Base-by-base conservation (phyloP, 805 yeast genomes). In the Suhomyces faveliae region DNA sequence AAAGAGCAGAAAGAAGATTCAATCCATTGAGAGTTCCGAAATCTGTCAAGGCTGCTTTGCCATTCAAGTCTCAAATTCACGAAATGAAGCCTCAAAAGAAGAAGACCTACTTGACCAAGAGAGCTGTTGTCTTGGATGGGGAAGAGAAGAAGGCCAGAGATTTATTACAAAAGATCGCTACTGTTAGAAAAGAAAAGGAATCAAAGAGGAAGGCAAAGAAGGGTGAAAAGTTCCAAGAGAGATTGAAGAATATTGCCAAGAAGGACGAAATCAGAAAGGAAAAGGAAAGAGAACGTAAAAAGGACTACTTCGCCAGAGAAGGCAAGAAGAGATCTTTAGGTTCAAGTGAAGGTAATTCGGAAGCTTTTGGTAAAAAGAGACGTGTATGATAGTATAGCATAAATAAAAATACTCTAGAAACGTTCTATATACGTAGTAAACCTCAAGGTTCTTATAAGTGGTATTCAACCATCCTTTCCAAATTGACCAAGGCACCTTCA, bases 141-240 rank as follows among this genome's bases (percentile, higher is more conserved):
- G 96, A 89, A 45, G 98, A 92, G 68, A 89, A 89, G 84, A 87
- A 89, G 72, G 91, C 96, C 25, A 80, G 97, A 57, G 85, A 89
- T 29, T 78, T 92, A 68, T 81, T 94, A 76, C 92, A 86, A 68
- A 88, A 88, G 70, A 83, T 94, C 47, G 80, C 86, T 59, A 89
- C 98, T 0, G 73, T 94, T 45, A 82, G 89, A 60, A 88, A 83
- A 60, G 94, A 86, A 50, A 92, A 92, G 73, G 96, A 88, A 23
- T 79, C 80, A 46, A 87, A 86, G 80, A 81, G 85, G 55, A 77
- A 72, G 60, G 76, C 78, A 33, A 89, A 88, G 71, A 89, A 89
- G 68, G 77, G 74, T 43, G 91, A 81, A 45, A 84, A 87, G 70
- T 82, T 89, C 63, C 81, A 79, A 54, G 92, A 85, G 51, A 81